Percentiles rank a stretch among this genome's conserved stretches.
These are phyloP conservation scores for Dendrocalamus latiflorus DNA, from an alignment of 202 grass and related monocot species.

Conservation along the genomic window DNA sequence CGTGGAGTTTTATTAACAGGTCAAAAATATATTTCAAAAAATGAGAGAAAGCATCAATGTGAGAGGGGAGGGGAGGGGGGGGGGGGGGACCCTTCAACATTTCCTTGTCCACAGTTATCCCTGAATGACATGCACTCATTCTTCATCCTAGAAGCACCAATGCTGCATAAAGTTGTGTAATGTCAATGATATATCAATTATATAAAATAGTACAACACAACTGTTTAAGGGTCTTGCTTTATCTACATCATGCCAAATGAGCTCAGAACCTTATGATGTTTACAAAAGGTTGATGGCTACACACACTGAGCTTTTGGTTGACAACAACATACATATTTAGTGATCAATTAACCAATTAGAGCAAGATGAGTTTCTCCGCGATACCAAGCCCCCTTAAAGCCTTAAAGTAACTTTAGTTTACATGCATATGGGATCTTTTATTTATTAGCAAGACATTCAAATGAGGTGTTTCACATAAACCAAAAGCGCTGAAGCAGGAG, in stretches of 20 bases:
- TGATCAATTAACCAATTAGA: neutral
- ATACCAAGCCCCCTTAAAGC: neutral
- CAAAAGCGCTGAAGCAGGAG: neutral
- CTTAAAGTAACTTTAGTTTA: neutral
- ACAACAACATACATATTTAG: neutral
- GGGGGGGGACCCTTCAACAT: slow-evolving; percentile 59
- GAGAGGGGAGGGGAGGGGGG: too few species aligned
- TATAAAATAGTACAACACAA: slow-evolving; percentile 17
- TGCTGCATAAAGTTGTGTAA: slow-evolving; percentile 58
- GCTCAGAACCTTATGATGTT: neutral
- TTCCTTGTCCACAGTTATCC: slow-evolving; percentile 66
- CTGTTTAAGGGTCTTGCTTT: neutral
- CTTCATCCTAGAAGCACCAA: slow-evolving; percentile 97
- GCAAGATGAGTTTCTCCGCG: neutral
- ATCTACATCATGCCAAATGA: slow-evolving; percentile 1
- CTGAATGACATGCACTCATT: slow-evolving; percentile 77
- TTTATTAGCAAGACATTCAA: slow-evolving; percentile 1
- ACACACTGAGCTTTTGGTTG: neutral
- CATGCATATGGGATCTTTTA: neutral
- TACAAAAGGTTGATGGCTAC: slow-evolving; percentile 9
- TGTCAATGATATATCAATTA: slow-evolving; percentile 13
- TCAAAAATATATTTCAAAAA: neutral
- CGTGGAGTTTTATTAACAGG: neutral
- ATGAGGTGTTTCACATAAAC: neutral
- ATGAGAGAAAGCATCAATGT: slow-evolving; percentile 3